Conservation (phyloP, 1,284 basidiomycete species). For the Laetiporus sulphureus region DNA sequence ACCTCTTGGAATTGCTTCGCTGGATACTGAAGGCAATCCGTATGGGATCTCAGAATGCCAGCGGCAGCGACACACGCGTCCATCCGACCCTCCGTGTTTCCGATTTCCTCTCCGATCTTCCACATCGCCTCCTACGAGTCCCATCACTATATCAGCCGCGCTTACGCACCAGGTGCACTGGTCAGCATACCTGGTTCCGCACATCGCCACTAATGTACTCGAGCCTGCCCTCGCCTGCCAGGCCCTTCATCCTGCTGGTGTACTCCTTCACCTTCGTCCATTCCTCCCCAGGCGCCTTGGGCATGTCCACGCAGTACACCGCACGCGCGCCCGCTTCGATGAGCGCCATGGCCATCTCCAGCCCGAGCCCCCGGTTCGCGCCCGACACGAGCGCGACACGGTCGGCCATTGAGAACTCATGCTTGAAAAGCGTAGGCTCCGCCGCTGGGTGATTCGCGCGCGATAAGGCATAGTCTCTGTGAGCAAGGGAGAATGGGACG, state of each 20-base stretch:
- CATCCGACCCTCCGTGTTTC: conserved; percentile 56
- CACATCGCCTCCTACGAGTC: conserved; percentile 37
- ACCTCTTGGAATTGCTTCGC: conserved; percentile 66
- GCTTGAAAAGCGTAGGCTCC: conserved; percentile 38
- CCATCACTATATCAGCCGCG: not conserved
- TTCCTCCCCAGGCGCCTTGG: conserved; percentile 56
- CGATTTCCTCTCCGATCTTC: conserved; percentile 49
- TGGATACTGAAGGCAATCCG: conserved; percentile 65
- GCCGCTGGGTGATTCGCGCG: conserved; percentile 16
- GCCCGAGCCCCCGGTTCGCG: conserved; percentile 74
- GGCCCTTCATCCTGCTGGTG: conserved; percentile 36
- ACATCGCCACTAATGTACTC: conserved; percentile 66
- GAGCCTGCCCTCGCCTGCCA: conserved; percentile 38
- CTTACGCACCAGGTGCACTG: conserved; percentile 36
- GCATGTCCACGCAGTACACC: conserved; percentile 75
- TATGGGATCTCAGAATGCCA: conserved; percentile 42
- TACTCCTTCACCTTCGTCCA: conserved; percentile 54
- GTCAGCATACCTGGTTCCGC: conserved; percentile 46
- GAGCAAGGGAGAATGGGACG: too few relatives aligned
- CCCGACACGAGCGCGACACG: conserved; percentile 76
- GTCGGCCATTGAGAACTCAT: conserved; percentile 72
- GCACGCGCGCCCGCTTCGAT: conserved; percentile 72
- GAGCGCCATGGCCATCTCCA: conserved; percentile 76
- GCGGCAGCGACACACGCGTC: conserved; percentile 76
- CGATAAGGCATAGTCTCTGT: too few relatives aligned